Base-by-base conservation (phyloP, 1,284 basidiomycete genomes). In the Cutaneotrichosporon spelunceum region DNA sequence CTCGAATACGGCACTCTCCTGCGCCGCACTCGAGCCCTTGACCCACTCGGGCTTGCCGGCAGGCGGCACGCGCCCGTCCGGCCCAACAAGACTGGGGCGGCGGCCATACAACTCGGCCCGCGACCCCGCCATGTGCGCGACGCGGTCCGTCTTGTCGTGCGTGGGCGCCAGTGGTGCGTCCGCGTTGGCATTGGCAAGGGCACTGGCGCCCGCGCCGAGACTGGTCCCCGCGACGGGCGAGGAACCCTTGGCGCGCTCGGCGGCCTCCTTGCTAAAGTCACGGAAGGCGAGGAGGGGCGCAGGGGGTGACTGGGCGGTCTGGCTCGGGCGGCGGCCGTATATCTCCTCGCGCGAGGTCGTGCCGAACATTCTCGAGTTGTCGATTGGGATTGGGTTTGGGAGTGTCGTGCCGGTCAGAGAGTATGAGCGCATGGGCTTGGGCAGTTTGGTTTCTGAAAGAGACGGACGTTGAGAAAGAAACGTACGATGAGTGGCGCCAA, bases 231-330 rank as follows among this genome's bases (percentile, higher is more conserved):
- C 48, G 10, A 50, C 21, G 14, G 48, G 48, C 26, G 48, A 50
- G 14, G 26, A 19, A 19, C 8, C 26, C 45, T 24, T 24, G 45
- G 23, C 23, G 45, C 45, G 45, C 45, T 48, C 45, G 13, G 21
- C 26, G 19, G 26, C 26, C 48, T 50, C 48, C 48, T 50, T 50
- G 19, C 14, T 19, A 19, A 29, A 50, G 26, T 50, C 48, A 16
- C 48, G 48, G 48, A 50, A 50, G 27, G 48, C 48, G 4, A 50
- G 48, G 48, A 50, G 48, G 21, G 48, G 48, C 8, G 48, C 48
- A 26, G 19, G 19, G 7, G 48, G 26, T 8, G 24, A 27, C 19
- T 26, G 14, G 24, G 48, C 48, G 13, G 48, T 19, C 26, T 27
- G 24, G 26, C 14, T n/a, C 13, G 48, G 48, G 6, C 48, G 26